These are phyloP conservation scores for Vitis riparia DNA, from an alignment of 164 flowering plant species.

Conservation along the genomic window DNA sequence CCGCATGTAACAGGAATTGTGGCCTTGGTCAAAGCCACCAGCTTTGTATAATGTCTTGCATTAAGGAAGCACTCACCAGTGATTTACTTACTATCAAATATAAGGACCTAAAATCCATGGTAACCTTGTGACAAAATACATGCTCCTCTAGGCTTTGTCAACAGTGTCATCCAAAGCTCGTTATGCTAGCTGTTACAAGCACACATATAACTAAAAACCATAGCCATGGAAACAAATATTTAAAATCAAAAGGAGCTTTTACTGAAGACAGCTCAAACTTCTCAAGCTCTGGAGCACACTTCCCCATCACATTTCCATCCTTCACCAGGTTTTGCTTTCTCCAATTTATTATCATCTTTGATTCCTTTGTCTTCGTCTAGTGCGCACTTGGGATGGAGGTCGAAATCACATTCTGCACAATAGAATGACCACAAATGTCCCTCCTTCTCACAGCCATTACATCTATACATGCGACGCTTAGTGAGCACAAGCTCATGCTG, in stretches of 20 bases:
- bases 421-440: slow-evolving; percentile 54
- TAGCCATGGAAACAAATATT: too few species aligned
- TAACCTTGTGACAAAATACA: too few species aligned
- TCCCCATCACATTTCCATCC: slow-evolving; percentile 52
- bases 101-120: too few species aligned
- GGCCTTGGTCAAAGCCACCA: slow-evolving; percentile 54
- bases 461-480: slow-evolving; percentile 28
- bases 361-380: slow-evolving; percentile 22
- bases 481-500: slow-evolving; percentile 56
- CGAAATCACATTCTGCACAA: slow-evolving; percentile 57
- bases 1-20: slow-evolving; percentile 82
- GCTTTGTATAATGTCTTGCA: too few species aligned
- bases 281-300: slow-evolving; percentile 24
- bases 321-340: slow-evolving; percentile 21
- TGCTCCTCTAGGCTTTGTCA: too few species aligned
- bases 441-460: slow-evolving; percentile 49
- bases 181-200: too few species aligned
- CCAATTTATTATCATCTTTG: slow-evolving; percentile 6
- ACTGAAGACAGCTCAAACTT: neutral
- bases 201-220: too few species aligned
- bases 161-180: too few species aligned
- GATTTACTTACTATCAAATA: too few species aligned
- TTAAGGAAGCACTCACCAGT: too few species aligned
- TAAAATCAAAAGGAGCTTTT: neutral
- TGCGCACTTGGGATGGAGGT: slow-evolving; percentile 65